A percentile compares a stretch with the other conserved stretches of the same genome.
phyloP scores from a whole-genome alignment of 2,329 filamentous ascomycete species.

The Lasiodiplodia gonubiensis region DNA sequence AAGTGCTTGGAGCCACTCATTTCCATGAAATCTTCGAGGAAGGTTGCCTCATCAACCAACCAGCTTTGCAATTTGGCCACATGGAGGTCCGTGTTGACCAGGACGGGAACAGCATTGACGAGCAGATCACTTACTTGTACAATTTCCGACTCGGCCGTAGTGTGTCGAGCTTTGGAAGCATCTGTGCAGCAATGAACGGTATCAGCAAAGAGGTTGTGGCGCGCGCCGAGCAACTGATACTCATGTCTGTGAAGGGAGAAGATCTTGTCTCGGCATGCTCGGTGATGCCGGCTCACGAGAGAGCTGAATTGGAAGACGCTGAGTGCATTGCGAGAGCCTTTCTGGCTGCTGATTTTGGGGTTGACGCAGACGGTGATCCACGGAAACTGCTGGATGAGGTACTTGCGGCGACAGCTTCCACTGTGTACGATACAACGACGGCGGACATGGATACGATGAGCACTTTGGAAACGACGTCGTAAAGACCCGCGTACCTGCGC shows the following conservation, averaged over 20 bases:
- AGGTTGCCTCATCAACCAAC: conserved; percentile 59
- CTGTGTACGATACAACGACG: background rate
- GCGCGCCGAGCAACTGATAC: conserved; percentile 75
- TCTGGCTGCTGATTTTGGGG: conserved; percentile 44
- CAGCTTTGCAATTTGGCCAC: conserved; percentile 65
- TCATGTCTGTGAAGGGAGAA: conserved; percentile 72
- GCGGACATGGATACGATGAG: conserved; percentile 8
- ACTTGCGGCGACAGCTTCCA: conserved; percentile 32
- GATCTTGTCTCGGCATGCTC: conserved; percentile 77
- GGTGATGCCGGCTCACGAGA: conserved; percentile 67
- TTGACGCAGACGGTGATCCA: conserved; percentile 37
- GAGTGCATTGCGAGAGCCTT: conserved; percentile 53
- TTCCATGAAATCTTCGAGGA: conserved; percentile 77
- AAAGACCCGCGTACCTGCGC: background rate
- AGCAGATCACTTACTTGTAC: conserved; percentile 77
- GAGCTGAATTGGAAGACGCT: conserved; percentile 69
- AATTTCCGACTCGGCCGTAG: conserved; percentile 70
- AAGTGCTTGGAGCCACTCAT: conserved; percentile 67
- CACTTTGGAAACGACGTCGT: background rate
- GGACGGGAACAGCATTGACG: conserved; percentile 57
- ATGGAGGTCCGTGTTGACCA: conserved; percentile 72
- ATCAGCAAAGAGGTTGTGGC: conserved; percentile 74
- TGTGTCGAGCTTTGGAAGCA: conserved; percentile 80
- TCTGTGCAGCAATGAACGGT: conserved; percentile 85
- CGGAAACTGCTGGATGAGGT: conserved; percentile 47